Base-by-base conservation (phyloP, 352 stramenopile species). In the Globisporangium heterothallicum region DNA sequence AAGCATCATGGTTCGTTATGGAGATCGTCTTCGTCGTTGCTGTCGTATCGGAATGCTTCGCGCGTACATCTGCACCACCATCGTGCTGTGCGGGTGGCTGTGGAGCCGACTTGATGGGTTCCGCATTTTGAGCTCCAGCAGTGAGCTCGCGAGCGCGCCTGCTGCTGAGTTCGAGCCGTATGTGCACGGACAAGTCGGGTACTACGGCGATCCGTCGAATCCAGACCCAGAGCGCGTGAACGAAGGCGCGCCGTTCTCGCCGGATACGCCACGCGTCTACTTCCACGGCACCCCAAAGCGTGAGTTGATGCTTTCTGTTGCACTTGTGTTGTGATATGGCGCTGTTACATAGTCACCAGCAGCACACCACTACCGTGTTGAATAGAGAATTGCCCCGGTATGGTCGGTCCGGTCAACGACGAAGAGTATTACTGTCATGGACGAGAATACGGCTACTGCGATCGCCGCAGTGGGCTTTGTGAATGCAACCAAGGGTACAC, bases 401-500 rank as follows among this genome's bases (percentile, higher is more conserved):
- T 94, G 84, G 71, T 91, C 44, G 94, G 95, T 2, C 92, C 94
- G 5, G 69, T 94, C 36, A 74, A 76, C 24, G 80, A 97, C 45
- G 69, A 81, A 10, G 83, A 94, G 60, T 98, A 91, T 70, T 98
- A 97, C 65, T 98, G 95, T 60, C 60, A 58, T 22, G 77, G 83
- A 18, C 84, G 88, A 43, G 79, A 96, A 49, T 96, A 94, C 61
- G 94, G 95, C 22, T 97, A 96, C 63, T 98, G 95, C 64, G 95
- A 98, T 66, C 80, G 88, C 27, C 82, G 89, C 38, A 97, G 66
- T 29, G 93, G 95, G 0, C 78, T 92, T 1, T 98, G 95, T 57
- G 92, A 96, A 27, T 98, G 95, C 62, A 97, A 97, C 50, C 66
- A 87, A 35, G 95, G 95, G 2, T 98, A 98, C 68, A 84, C 82